phyloP scores from a whole-genome alignment of 169 alveolate genomes.

The Plasmodium fragile region DNA sequence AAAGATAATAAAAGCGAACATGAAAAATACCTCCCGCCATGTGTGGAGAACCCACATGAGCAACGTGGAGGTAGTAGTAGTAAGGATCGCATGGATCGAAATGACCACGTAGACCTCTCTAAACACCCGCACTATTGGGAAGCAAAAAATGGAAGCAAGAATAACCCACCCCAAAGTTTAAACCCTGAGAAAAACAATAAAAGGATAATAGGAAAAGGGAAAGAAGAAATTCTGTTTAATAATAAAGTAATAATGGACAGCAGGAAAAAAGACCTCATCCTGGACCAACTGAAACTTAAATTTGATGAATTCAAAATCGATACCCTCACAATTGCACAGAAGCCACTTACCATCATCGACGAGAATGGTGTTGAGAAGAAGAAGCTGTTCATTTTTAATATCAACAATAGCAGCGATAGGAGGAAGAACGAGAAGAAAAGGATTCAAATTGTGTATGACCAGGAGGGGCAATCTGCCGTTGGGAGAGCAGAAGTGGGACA shows the following conservation, averaged over 20 bases:
- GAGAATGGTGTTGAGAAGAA: slow-evolving; percentile 66
- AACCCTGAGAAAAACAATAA: neutral
- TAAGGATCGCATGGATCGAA: no score
- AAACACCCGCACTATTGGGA: no score
- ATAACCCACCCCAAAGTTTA: neutral
- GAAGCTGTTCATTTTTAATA: slow-evolving; percentile 64
- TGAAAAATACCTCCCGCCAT: neutral
- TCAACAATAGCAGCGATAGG: slow-evolving; percentile 22
- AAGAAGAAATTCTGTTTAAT: neutral
- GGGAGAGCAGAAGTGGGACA: neutral
- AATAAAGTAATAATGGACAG: slow-evolving; percentile 24
- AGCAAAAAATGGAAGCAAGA: no score
- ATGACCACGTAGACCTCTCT: no score
- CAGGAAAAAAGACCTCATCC: slow-evolving; percentile 38
- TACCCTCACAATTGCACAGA: slow-evolving; percentile 42
- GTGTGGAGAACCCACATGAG: neutral
- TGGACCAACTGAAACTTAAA: slow-evolving; percentile 47
- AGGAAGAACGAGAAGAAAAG: slow-evolving; percentile 43
- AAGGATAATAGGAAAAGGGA: neutral
- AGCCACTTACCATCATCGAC: slow-evolving; percentile 30
- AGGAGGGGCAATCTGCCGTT: neutral
- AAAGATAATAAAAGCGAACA: neutral
- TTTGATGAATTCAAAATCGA: slow-evolving; percentile 65
- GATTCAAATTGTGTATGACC: slow-evolving; percentile 49
- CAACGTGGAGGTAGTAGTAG: neutral